These are phyloP conservation scores for Brassica balearica DNA, from an alignment of 441 rosid species.

Conservation along the genomic window DNA sequence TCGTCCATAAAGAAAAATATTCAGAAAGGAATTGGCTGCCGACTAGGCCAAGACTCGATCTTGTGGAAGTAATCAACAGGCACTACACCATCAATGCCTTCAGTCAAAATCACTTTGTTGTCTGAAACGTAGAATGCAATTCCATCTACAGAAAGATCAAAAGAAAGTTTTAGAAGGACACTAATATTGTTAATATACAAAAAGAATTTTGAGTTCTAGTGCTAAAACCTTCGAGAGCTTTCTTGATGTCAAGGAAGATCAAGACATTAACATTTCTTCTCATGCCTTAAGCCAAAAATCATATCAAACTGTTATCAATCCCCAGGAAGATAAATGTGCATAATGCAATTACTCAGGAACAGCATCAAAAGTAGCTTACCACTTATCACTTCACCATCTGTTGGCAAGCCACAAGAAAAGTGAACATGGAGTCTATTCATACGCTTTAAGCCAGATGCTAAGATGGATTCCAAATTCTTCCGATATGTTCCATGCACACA, in stretches of 20 bases:
- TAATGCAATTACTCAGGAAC: background rate
- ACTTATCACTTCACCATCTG: slow-evolving; percentile 83
- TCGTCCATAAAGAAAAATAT: too few species aligned
- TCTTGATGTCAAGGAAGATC: slow-evolving; percentile 74
- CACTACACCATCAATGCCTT: slow-evolving; percentile 84
- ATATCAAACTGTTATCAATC: too few species aligned
- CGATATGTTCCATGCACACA: slow-evolving; percentile 94
- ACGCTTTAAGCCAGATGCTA: slow-evolving; percentile 75
- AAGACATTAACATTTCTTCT: slow-evolving; percentile 72
- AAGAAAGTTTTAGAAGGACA: background rate
- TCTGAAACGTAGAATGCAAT: slow-evolving; percentile 86
- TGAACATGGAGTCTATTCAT: slow-evolving; percentile 89
- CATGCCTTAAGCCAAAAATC: slow-evolving; percentile 56
- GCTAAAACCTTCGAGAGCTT: slow-evolving; percentile 68
- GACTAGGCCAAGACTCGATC: slow-evolving; percentile 84
- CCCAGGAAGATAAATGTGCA: background rate
- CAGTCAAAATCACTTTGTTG: slow-evolving; percentile 81
- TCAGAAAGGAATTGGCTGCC: slow-evolving; percentile 46
- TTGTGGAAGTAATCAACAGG: slow-evolving; percentile 71
- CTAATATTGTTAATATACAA: background rate
- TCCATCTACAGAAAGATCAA: slow-evolving; percentile 56
- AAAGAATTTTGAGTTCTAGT: background rate
- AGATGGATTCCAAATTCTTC: slow-evolving; percentile 72
- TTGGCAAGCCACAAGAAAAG: slow-evolving; percentile 88
- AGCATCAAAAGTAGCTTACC: background rate